These are phyloP conservation scores for Solanum chaucha DNA, from an alignment of 257 asterid genomes.

Conservation along the genomic window DNA sequence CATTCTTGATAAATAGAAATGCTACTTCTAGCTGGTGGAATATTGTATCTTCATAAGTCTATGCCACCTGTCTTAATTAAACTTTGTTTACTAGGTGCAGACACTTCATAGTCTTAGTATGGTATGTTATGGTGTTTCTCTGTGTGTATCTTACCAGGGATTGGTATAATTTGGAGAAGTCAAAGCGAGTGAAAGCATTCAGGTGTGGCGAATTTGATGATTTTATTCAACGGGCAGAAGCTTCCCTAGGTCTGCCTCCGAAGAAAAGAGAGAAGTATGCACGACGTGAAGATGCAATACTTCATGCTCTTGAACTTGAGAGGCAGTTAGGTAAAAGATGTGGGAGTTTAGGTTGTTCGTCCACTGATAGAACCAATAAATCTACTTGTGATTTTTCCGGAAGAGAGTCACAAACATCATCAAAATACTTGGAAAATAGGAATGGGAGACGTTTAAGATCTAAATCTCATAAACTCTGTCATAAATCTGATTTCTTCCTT, in stretches of 20 bases:
- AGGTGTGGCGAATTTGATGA: constrained; percentile 96
- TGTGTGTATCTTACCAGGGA: constrained; percentile 45
- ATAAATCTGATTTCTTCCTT: constrained; percentile 27
- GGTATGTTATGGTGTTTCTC: background rate
- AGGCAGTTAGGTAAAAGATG: constrained; percentile 54
- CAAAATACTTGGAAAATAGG: constrained; percentile 33
- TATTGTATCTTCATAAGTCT: background rate
- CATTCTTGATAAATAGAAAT: background rate
- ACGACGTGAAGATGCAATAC: constrained; percentile 93
- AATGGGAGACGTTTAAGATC: constrained; percentile 24
- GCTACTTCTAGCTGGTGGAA: background rate
- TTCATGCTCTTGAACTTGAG: constrained; percentile 97
- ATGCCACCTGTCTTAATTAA: background rate
- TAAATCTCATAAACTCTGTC: constrained; percentile 24
- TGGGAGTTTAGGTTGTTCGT: constrained; percentile 53
- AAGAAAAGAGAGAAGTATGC: constrained; percentile 98
- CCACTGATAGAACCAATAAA: constrained; percentile 27
- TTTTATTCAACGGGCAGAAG: constrained; percentile 93
- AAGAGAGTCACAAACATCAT: constrained; percentile 18
- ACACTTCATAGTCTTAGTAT: background rate
- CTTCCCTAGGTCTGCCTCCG: constrained; percentile 84
- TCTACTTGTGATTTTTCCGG: constrained; percentile 33
- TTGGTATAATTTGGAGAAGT: constrained; percentile 98
- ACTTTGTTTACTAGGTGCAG: background rate
- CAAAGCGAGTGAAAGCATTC: constrained; percentile 96